These are phyloP conservation scores for Amphirosellinia nigrospora DNA, from an alignment of 495 filamentous ascomycete genomes.

Conservation along the genomic window DNA sequence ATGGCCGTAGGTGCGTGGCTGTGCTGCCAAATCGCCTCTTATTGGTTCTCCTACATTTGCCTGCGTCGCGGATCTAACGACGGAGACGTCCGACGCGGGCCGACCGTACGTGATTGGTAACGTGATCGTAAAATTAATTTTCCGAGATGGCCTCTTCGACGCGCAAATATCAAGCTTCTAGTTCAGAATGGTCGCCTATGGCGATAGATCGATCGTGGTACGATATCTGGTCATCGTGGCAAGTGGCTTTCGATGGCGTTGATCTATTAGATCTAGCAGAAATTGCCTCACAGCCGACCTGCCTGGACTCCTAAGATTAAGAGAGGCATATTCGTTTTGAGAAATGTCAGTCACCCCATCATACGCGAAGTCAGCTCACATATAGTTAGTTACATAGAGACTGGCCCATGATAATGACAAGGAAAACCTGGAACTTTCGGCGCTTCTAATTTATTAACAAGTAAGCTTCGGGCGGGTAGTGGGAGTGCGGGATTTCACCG, in stretches of 20 bases:
- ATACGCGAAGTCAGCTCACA: not conserved
- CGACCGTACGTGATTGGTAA: not conserved
- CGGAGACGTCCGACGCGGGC: not conserved
- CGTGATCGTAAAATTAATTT: not conserved
- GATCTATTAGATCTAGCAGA: not conserved
- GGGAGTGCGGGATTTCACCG: not conserved
- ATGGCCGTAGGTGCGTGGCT: not conserved
- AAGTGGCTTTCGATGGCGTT: not conserved
- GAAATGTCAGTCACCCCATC: not conserved
- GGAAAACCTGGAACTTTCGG: not conserved
- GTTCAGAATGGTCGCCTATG: not conserved
- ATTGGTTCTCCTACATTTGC: not conserved
- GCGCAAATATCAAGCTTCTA: not conserved
- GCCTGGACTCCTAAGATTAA: not conserved
- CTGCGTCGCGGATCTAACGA: not conserved
- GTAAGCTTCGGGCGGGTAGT: not conserved
- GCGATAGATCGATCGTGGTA: conserved; percentile 9
- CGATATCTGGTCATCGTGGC: conserved; percentile 13
- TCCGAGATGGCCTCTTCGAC: not conserved
- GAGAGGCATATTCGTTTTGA: not conserved
- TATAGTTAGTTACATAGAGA: not conserved
- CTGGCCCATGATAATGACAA: not conserved
- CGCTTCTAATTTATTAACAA: not conserved
- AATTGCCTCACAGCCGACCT: not conserved
- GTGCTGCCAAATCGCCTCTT: not conserved